These are phyloP conservation scores for Glycine tomentella DNA, from an alignment of 306 rosid species.

Conservation along the genomic window DNA sequence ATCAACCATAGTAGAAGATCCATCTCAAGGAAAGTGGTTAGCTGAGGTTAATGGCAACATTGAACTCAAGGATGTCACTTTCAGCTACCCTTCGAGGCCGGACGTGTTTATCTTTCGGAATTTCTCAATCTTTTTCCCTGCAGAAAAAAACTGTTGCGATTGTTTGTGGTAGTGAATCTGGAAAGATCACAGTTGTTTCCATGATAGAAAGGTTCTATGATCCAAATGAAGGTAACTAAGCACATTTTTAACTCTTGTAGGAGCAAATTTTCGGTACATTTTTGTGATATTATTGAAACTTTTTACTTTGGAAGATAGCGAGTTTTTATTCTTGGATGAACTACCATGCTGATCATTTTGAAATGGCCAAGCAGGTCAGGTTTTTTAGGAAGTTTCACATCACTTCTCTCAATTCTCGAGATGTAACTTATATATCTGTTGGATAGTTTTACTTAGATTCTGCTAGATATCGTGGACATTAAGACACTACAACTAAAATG, in stretches of 20 bases:
- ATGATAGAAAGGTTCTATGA: slow-evolving; percentile 96
- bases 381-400: slow-evolving; percentile 9
- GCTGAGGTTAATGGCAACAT: slow-evolving; percentile 79
- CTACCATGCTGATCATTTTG: slow-evolving; percentile 15
- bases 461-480: slow-evolving; percentile 85
- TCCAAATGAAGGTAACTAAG: slow-evolving; percentile 80
- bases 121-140: slow-evolving; percentile 91
- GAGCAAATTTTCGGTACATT: not conserved
- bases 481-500: slow-evolving; percentile 83
- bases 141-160: slow-evolving; percentile 92
- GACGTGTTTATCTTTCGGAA: slow-evolving; percentile 82
- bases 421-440: too few species aligned
- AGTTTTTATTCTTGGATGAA: not conserved
- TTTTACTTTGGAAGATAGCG: not conserved
- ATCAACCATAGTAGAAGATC: slow-evolving; percentile 82
- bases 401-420: too few species aligned
- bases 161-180: slow-evolving; percentile 98
- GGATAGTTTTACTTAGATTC: not conserved
- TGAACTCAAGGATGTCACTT: slow-evolving; percentile 85
- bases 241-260: too few species aligned
- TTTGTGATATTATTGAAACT: not conserved
- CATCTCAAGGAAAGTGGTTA: slow-evolving; percentile 73
- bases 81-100: slow-evolving; percentile 96
- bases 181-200: slow-evolving; percentile 97
- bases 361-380: slow-evolving; percentile 73